Evolutionary conservation across 805 yeast species (phyloP), one percentile per base, ranked within the genome.

Genomic region (Kuraishia hungarica): DNA sequence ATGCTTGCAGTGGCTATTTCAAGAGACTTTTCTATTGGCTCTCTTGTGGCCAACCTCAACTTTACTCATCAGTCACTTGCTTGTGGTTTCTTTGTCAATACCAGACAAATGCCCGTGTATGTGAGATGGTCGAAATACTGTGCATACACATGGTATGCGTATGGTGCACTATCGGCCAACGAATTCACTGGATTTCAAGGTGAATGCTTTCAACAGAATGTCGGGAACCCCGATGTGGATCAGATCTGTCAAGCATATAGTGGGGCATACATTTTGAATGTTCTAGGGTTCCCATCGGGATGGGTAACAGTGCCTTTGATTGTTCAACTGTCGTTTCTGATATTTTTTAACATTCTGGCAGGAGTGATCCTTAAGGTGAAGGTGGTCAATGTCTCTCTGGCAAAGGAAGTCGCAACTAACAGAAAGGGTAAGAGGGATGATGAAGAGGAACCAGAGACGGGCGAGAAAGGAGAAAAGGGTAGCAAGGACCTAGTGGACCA

Each of bases 101-200:
- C 91, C 0, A 72, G 75, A 7, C 76, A 81, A 1, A 77, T 89
- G 83, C 96, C 96, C 0, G 96, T 87, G 1, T 90, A 90, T 62
- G 96, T 89, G 8, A 75, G 89, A 39, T 89, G 97, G 97, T 78
- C 85, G 4, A 87, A 86, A 64, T 89, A 87, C 67, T 72, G 84
- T 55, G 84, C 93, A 0, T 87, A 80, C 64, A 75, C 86, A 53
- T 90, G 92, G 89, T 89, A 86, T 64, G 84, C 84, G 0, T 87
- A 86, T 67, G 94, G 94, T 2, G 84, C 83, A 1, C 62, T 84
- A 55, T 62, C 78, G 48, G 77, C 91, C 0, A 86, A 84, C 63
- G 84, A 88, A 60, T 89, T 80, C 64, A 73, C 86, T 1, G 80
- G 77, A 39, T 87, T 75, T 71, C 57, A 66, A 48, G 90, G 90